phyloP scores from a whole-genome alignment of 768 basidiomycete genomes.

The Termitomyces titanicus region DNA sequence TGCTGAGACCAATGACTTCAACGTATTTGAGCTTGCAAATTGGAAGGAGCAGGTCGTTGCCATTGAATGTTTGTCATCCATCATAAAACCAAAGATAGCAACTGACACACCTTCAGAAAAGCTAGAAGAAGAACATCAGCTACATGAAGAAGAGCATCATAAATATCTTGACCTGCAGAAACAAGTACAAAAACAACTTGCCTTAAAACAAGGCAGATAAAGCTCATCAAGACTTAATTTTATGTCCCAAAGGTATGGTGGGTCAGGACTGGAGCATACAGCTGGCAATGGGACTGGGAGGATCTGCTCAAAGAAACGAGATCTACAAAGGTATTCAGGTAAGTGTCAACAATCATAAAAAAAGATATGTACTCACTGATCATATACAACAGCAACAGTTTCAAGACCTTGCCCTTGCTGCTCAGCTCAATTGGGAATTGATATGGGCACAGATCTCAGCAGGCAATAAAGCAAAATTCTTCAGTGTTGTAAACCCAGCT shows the following conservation, averaged over 20 bases:
- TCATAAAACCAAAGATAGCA: background rate
- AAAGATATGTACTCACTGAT: too few species aligned
- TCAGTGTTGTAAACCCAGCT: slow-evolving; percentile 8
- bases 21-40: background rate
- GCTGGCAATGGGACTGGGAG: background rate
- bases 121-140: background rate
- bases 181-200: background rate
- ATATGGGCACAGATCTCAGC: slow-evolving; percentile 12
- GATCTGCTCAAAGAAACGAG: background rate
- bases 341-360: background rate
- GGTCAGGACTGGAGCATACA: background rate
- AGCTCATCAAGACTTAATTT: background rate
- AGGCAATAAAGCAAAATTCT: slow-evolving; percentile 13
- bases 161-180: background rate
- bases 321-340: slow-evolving; percentile 1
- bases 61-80: background rate
- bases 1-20: too few species aligned
- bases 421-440: background rate
- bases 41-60: background rate
- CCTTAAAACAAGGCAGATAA: background rate
- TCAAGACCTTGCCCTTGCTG: background rate
- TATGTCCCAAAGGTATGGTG: background rate
- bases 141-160: background rate
- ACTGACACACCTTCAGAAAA: background rate
- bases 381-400: background rate